Evolutionary conservation across 257 asterid genomes (phyloP).

Genomic region (Solanum habrochaites): DNA sequence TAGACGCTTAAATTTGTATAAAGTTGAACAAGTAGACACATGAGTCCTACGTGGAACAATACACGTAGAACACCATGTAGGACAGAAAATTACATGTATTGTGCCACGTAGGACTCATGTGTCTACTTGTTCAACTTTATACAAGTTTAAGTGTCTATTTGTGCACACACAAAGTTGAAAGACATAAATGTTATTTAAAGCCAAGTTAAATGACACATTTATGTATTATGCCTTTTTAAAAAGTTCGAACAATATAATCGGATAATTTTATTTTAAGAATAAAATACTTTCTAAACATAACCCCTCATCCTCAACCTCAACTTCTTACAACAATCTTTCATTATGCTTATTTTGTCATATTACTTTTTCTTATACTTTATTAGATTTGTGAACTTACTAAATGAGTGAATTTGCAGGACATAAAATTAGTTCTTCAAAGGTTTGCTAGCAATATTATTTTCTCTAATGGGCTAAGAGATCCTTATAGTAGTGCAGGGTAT

Average conservation of each 20-base stretch:
- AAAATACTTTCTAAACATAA: neutral
- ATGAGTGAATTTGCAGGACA: constrained; percentile 20
- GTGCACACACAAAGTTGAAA: no score
- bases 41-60: no score
- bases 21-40: no score
- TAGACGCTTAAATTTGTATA: no score
- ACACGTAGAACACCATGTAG: no score
- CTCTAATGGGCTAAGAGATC: constrained; percentile 40
- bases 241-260: fast-evolving
- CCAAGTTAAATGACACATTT: no score
- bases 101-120: no score
- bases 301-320: no score
- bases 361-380: neutral
- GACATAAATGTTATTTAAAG: no score
- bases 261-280: neutral
- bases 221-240: neutral
- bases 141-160: no score
- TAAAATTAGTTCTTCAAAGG: constrained; percentile 21
- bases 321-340: neutral
- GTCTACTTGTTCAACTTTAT: no score
- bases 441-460: constrained; percentile 39
- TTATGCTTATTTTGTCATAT: neutral
- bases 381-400: neutral
- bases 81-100: no score
- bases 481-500: constrained; percentile 40